Percentiles rank a stretch among this genome's conserved stretches.
These are phyloP conservation scores for Populus nigra DNA, from an alignment of 345 rosid species.

Conservation along the genomic window DNA sequence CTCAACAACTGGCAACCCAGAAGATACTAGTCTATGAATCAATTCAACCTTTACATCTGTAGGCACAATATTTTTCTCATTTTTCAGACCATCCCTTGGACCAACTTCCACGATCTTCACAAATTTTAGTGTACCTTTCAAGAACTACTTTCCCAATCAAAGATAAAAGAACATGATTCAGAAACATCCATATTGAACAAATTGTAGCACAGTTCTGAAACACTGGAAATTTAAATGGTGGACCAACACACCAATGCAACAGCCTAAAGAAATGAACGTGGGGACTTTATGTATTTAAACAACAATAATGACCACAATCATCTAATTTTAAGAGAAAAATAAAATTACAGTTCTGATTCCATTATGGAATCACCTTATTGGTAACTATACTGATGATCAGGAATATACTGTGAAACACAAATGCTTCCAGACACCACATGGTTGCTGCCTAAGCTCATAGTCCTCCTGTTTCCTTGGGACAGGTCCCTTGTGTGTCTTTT, in stretches of 20 bases:
- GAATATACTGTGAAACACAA: slow-evolving; percentile 41
- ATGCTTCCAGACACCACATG: slow-evolving; percentile 28
- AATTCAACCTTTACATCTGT: slow-evolving; percentile 56
- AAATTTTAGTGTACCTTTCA: slow-evolving; percentile 45
- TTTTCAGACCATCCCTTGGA: slow-evolving; percentile 70
- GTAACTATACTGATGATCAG: slow-evolving; percentile 46
- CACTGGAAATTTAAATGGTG: not conserved
- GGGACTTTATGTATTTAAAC: not conserved
- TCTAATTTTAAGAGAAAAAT: not conserved
- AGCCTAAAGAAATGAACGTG: not conserved
- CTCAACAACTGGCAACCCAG: slow-evolving; percentile 63
- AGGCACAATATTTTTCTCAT: slow-evolving; percentile 59
- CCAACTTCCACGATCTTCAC: slow-evolving; percentile 86
- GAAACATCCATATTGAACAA: not conserved
- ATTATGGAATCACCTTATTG: slow-evolving; percentile 52
- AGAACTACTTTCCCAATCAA: slow-evolving; percentile 39
- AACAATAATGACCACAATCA: slow-evolving; percentile 1
- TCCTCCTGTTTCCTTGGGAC: slow-evolving; percentile 45
- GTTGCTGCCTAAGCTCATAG: slow-evolving; percentile 41
- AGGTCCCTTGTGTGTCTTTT: slow-evolving; percentile 55
- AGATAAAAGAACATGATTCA: not conserved
- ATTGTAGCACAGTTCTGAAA: not conserved
- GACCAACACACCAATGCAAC: slow-evolving; percentile 4
- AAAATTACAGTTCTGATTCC: not conserved
- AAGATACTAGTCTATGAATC: slow-evolving; percentile 53